Conservation (phyloP, 257 asterid species). For the Solanum dulcamara region DNA sequence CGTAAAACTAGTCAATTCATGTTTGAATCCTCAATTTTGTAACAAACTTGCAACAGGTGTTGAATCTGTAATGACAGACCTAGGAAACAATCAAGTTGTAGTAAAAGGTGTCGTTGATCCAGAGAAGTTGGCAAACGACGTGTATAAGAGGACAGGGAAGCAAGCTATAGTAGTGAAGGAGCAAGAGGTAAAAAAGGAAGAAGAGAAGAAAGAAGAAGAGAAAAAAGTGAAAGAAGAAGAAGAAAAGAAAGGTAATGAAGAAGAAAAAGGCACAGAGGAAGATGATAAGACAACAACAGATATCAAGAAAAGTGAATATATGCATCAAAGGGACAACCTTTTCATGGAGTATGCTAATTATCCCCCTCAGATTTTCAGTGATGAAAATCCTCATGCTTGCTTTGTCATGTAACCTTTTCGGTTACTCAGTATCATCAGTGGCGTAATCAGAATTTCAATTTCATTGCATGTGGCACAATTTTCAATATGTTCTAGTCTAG, state of each 20-base stretch:
- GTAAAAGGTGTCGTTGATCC: slow-evolving; percentile 77
- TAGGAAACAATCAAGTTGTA: slow-evolving; percentile 37
- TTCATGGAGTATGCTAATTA: slow-evolving; percentile 44
- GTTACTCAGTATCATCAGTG: not conserved
- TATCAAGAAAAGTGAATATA: slow-evolving; percentile 56
- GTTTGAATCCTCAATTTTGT: not conserved
- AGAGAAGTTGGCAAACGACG: slow-evolving; percentile 54
- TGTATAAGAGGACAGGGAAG: slow-evolving; percentile 70
- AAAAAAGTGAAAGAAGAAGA: slow-evolving; percentile 4
- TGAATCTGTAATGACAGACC: slow-evolving; percentile 61
- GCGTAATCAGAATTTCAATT: not conserved
- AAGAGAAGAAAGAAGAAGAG: slow-evolving; percentile 28
- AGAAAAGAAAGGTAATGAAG: slow-evolving; percentile 8
- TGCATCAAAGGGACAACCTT: slow-evolving; percentile 47
- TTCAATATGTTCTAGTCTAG: not conserved
- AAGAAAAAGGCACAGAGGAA: slow-evolving; percentile 5
- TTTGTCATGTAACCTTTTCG: slow-evolving; percentile 39
- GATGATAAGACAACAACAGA: slow-evolving; percentile 23
- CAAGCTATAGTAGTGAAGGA: slow-evolving; percentile 59
- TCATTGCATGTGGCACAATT: not conserved
- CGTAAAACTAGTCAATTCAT: not conserved
- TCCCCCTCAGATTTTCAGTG: slow-evolving; percentile 82
- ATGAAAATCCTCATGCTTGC: slow-evolving; percentile 89
- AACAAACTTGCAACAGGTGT: slow-evolving; percentile 35
- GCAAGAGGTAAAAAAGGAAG: slow-evolving; percentile 45